phyloP scores from a whole-genome alignment of 345 rosid genomes.

The Hevea brasiliensis region DNA sequence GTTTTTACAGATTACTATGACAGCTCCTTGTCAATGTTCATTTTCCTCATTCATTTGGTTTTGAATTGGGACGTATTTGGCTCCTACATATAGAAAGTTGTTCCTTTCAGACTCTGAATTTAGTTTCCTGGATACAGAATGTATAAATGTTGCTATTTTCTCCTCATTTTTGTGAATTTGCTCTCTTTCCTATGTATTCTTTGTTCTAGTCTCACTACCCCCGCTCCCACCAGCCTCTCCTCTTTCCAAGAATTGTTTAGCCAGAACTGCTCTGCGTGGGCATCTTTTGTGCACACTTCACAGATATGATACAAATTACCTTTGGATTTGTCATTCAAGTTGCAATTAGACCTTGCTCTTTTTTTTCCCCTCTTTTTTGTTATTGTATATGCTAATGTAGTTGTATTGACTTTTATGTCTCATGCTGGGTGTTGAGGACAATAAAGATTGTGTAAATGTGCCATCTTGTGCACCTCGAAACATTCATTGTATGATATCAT shows the following conservation, averaged over 20 bases:
- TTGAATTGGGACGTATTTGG: not conserved
- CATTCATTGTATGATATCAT: not conserved
- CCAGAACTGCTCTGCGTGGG: not conserved
- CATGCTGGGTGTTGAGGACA: not conserved
- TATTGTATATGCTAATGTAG: not conserved
- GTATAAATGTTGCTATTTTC: not conserved
- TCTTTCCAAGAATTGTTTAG: not conserved
- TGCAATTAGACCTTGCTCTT: not conserved
- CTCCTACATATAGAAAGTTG: not conserved
- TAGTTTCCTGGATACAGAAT: not conserved
- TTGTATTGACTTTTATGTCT: not conserved
- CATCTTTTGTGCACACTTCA: not conserved
- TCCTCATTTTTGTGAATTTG: not conserved
- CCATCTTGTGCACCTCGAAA: not conserved
- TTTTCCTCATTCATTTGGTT: not conserved
- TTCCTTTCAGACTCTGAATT: not conserved
- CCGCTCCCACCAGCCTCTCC: no score
- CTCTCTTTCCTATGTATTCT: not conserved
- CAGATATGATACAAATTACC: not conserved
- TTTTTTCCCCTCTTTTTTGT: not conserved
- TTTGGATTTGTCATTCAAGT: not conserved
- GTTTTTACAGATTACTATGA: not conserved
- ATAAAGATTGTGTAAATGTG: not conserved
- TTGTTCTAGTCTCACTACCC: not conserved
- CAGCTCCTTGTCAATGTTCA: not conserved